Percentiles rank a stretch among this genome's conserved stretches.
phyloP scores from a whole-genome alignment of 164 flowering plant species.

The Kingdonia uniflora region DNA sequence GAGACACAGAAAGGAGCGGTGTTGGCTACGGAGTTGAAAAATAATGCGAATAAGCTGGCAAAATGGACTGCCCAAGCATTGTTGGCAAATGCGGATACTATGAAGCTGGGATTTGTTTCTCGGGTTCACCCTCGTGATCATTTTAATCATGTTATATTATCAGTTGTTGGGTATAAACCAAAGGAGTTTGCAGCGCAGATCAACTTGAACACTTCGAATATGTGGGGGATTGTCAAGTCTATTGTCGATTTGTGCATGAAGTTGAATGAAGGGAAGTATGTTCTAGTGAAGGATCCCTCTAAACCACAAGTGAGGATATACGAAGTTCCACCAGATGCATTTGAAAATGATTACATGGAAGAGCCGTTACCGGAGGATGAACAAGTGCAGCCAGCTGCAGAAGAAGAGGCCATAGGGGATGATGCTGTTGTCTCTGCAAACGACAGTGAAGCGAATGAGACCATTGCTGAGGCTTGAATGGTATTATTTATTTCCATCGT shows the following conservation, averaged over 20 bases:
- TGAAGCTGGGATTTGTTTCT: conserved; percentile 93
- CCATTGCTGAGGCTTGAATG: conserved; percentile 34
- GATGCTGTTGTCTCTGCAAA: conserved; percentile 26
- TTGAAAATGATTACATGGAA: conserved; percentile 96
- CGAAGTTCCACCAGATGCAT: conserved; percentile 95
- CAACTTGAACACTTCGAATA: conserved; percentile 72
- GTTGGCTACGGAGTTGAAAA: conserved; percentile 91
- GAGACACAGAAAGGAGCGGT: conserved; percentile 35
- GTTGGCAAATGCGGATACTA: conserved; percentile 76
- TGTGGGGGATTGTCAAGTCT: conserved; percentile 97
- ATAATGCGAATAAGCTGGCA: conserved; percentile 37
- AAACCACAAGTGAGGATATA: conserved; percentile 96
- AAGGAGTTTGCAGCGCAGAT: conserved; percentile 84
- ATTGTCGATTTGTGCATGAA: conserved; percentile 97
- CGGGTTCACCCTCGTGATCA: conserved; percentile 91
- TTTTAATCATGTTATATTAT: conserved; percentile 73
- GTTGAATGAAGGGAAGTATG: conserved; percentile 88
- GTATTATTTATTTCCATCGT: conserved; percentile 9
- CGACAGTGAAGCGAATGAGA: conserved; percentile 42
- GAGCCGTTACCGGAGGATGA: conserved; percentile 97
- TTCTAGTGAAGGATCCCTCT: conserved; percentile 84
- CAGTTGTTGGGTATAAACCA: conserved; percentile 84
- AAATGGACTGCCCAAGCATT: conserved; percentile 87
- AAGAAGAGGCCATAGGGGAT: conserved; percentile 37
- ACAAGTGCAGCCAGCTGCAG: conserved; percentile 79